These are phyloP conservation scores for Durotheca rogersii DNA, from an alignment of 495 filamentous ascomycete species.

Conservation along the genomic window DNA sequence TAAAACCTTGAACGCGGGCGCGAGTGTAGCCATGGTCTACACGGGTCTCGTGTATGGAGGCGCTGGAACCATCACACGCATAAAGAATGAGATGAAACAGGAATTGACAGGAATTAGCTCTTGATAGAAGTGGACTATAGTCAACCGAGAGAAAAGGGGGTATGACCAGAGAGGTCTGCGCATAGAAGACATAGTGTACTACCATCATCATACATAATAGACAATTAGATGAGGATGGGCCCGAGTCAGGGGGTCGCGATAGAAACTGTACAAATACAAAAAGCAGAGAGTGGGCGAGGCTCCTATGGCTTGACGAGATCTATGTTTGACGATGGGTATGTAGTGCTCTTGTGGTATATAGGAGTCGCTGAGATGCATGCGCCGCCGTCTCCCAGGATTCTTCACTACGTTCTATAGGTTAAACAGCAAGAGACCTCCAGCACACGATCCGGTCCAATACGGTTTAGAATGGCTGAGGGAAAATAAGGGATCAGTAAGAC, in stretches of 20 bases:
- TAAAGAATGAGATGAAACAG: conserved; percentile 82
- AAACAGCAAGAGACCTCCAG: conserved; percentile 14
- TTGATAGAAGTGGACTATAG: no score
- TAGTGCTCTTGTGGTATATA: no score
- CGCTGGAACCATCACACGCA: conserved; percentile 77
- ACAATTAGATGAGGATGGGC: conserved; percentile 21
- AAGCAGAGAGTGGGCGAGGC: no score
- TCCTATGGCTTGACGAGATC: conserved; percentile 28
- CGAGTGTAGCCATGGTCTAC: conserved; percentile 83
- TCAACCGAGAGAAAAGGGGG: background rate
- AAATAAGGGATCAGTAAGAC: no score
- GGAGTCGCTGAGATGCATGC: conserved; percentile 27
- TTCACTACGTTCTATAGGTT: conserved; percentile 4
- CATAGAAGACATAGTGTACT: conserved; percentile 9
- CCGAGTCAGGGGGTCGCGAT: background rate
- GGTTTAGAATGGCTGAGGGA: conserved; percentile 56
- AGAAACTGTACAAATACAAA: conserved; percentile 12
- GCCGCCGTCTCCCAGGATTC: conserved; percentile 6
- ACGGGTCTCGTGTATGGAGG: conserved; percentile 81
- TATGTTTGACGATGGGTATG: no score
- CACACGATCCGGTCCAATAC: conserved; percentile 5
- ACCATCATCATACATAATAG: conserved; percentile 28
- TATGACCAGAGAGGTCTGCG: background rate
- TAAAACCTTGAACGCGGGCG: conserved; percentile 77
- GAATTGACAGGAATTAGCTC: conserved; percentile 16